Conservation (phyloP, 179 eudicot species). For the Dionaea muscipula region DNA sequence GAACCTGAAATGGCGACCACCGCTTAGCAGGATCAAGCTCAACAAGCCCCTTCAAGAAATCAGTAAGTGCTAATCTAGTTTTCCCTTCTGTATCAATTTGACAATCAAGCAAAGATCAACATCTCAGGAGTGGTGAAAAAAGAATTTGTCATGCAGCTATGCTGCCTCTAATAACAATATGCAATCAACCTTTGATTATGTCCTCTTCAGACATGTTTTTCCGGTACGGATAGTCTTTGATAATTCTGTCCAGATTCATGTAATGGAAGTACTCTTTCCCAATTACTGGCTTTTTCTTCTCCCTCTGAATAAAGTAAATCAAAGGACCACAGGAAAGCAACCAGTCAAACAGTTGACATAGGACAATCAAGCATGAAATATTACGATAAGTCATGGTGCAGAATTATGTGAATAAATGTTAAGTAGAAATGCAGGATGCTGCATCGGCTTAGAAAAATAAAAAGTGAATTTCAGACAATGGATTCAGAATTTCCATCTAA, state of each 20-base stretch:
- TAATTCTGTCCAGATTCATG: constrained; percentile 78
- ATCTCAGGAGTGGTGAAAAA: constrained; percentile 3
- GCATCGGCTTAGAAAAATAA: no score
- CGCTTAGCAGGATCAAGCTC: constrained; percentile 94
- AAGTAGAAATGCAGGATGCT: no score
- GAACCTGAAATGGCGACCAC: constrained; percentile 96
- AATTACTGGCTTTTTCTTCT: constrained; percentile 58
- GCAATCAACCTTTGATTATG: constrained; percentile 60
- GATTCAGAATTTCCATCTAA: no score
- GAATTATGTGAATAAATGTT: background rate
- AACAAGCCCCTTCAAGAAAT: constrained; percentile 92
- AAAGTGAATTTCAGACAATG: no score
- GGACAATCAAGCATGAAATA: background rate
- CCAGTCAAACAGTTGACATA: background rate
- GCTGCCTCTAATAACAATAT: no score
- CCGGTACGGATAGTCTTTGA: constrained; percentile 67
- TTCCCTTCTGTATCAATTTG: constrained; percentile 49
- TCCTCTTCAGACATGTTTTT: constrained; percentile 69
- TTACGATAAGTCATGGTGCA: background rate
- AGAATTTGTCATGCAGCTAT: background rate
- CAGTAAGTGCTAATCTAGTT: constrained; percentile 61
- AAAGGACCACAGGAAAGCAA: constrained; percentile 5
- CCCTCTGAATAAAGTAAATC: constrained; percentile 68
- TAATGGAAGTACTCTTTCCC: constrained; percentile 87
- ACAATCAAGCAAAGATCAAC: constrained; percentile 2